Evolutionary conservation across 2,329 filamentous ascomycete species (phyloP).

Genomic region (Chaetomiaceae sp.): DNA sequence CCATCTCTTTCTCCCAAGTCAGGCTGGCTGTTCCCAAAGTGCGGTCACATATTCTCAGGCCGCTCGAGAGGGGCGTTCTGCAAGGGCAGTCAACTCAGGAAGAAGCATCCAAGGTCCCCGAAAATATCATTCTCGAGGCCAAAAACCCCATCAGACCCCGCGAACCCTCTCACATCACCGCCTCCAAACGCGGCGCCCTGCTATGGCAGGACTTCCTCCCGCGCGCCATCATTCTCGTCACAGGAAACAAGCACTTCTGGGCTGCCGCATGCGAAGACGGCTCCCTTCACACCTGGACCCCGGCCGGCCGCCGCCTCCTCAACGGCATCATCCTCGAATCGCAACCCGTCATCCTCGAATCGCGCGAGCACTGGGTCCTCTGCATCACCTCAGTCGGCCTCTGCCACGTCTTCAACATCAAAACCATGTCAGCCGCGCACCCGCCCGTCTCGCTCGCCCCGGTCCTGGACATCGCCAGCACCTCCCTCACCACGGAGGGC

Average conservation of each 20-base stretch:
- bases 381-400: conserved; percentile 85
- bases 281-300: conserved; percentile 84
- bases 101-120: conserved; percentile 58
- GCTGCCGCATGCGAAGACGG: conserved; percentile 91
- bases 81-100: conserved; percentile 51
- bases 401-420: conserved; percentile 91
- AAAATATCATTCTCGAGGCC: conserved; percentile 80
- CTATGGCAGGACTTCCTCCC: conserved; percentile 95
- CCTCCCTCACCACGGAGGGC: conserved; percentile 69
- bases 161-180: conserved; percentile 79
- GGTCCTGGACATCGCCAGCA: conserved; percentile 79
- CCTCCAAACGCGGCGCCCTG: conserved; percentile 72
- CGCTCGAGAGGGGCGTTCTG: conserved; percentile 64
- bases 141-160: conserved; percentile 73
- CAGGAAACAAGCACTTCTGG: conserved; percentile 89
- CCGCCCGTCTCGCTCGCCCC: conserved; percentile 86
- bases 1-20: conserved; percentile 75
- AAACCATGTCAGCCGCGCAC: conserved; percentile 76
- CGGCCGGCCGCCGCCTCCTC: conserved; percentile 78
- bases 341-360: conserved; percentile 91
- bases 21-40: conserved; percentile 85
- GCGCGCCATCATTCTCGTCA: conserved; percentile 79
- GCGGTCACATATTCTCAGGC: conserved; percentile 74
- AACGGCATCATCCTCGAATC: conserved; percentile 85
- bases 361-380: conserved; percentile 81